phyloP scores from a whole-genome alignment of 129 eudicot species.

The Escallonia rubra region DNA sequence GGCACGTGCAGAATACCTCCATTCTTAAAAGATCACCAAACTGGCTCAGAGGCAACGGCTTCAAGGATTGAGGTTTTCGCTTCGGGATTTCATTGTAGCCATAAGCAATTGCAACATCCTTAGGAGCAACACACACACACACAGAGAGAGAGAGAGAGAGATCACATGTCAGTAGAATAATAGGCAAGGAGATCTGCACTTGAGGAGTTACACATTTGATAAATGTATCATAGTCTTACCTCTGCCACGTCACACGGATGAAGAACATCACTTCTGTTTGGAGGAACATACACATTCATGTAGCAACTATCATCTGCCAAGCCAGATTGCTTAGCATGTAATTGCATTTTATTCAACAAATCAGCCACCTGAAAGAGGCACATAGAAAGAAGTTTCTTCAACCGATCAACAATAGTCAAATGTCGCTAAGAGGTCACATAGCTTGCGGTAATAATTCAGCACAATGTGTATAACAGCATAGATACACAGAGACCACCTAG shows the following conservation, averaged over 20 bases:
- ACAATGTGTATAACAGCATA: too few relatives aligned
- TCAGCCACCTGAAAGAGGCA: slow-evolving; percentile 45
- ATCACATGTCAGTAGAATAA: not conserved
- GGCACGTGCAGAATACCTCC: slow-evolving; percentile 48
- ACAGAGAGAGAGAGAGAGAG: not conserved
- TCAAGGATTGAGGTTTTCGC: slow-evolving; percentile 56
- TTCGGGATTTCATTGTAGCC: slow-evolving; percentile 87
- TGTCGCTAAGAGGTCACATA: too few relatives aligned
- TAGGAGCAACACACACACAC: not conserved
- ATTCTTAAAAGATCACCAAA: slow-evolving; percentile 65
- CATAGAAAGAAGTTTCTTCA: not conserved
- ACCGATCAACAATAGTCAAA: too few relatives aligned
- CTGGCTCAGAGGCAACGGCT: slow-evolving; percentile 73
- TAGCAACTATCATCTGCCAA: slow-evolving; percentile 27
- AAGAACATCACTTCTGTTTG: slow-evolving; percentile 98
- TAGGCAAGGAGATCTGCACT: not conserved
- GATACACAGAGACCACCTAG: too few relatives aligned
- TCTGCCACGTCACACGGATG: slow-evolving; percentile 98
- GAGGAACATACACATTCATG: slow-evolving; percentile 74
- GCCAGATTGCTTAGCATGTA: slow-evolving; percentile 45
- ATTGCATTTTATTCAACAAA: slow-evolving; percentile 62
- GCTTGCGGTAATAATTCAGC: too few relatives aligned
- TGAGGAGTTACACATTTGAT: not conserved
- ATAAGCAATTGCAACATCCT: slow-evolving; percentile 99
- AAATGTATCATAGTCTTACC: slow-evolving; percentile 28